These are phyloP conservation scores for Oxyria digyna DNA, from an alignment of 148 eudicot genomes.

Conservation along the genomic window DNA sequence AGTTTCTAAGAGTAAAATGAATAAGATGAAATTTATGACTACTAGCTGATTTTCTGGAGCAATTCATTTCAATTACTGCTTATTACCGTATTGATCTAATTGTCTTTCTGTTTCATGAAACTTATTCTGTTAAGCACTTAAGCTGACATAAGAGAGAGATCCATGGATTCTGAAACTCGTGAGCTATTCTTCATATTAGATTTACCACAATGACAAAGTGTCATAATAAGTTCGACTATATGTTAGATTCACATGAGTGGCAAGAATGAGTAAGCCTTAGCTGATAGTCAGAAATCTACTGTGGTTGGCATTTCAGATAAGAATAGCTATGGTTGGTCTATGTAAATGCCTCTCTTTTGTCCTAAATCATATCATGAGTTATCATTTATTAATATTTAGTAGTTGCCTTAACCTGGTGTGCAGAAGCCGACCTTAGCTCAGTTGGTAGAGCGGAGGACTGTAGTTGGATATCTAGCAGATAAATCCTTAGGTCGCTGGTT, in stretches of 20 bases:
- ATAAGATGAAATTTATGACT: not conserved
- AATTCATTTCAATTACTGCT: not conserved
- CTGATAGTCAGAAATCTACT: not conserved
- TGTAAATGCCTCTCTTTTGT: not conserved
- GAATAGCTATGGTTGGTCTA: not conserved
- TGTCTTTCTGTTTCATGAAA: not conserved
- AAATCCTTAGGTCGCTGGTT: constrained; percentile 85
- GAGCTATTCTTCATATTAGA: not conserved
- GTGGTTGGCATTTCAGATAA: not conserved
- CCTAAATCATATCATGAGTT: not conserved
- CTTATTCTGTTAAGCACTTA: not conserved
- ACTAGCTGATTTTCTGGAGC: not conserved
- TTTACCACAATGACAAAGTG: not conserved
- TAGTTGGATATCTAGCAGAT: not conserved
- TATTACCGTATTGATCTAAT: not conserved
- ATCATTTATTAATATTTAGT: not conserved
- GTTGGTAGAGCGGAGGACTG: not conserved
- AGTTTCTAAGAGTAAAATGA: not conserved
- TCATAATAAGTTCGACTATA: not conserved
- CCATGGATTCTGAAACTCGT: not conserved
- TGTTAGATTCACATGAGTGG: not conserved
- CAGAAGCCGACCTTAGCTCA: not conserved
- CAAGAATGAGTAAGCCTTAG: not conserved
- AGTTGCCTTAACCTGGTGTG: not conserved
- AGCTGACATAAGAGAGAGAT: not conserved